phyloP scores from a whole-genome alignment of 2,329 filamentous ascomycete genomes.

The Ophiosphaerella herpotricha region DNA sequence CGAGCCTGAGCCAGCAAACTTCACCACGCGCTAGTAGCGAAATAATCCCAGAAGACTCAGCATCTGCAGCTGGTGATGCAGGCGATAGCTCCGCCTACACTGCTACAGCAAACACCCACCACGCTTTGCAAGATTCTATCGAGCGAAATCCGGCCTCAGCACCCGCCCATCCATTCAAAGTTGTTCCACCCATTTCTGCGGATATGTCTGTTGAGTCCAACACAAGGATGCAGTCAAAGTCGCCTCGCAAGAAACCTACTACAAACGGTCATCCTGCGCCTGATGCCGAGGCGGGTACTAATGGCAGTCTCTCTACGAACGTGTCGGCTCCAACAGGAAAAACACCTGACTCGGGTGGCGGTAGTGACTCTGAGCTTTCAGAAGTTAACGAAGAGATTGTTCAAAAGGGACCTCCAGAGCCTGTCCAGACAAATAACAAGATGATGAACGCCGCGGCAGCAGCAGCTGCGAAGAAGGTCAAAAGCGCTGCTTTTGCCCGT shows the following conservation, averaged over 20 bases:
- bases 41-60: constrained; percentile 29
- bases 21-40: constrained; percentile 33
- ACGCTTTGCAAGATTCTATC: constrained; percentile 19
- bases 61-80: constrained; percentile 23
- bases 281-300: constrained; percentile 23
- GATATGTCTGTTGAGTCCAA: constrained; percentile 29
- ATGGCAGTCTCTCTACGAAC: constrained; percentile 31
- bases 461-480: constrained; percentile 32
- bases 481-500: constrained; percentile 28
- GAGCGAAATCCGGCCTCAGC: constrained; percentile 10
- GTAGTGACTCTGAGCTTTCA: constrained; percentile 43
- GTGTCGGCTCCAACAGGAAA: constrained; percentile 33
- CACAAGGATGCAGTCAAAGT: constrained; percentile 36
- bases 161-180: constrained; percentile 32
- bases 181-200: constrained; percentile 33
- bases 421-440: constrained; percentile 31
- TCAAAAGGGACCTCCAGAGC: constrained; percentile 40
- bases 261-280: constrained; percentile 25
- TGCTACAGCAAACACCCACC: constrained; percentile 26
- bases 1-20: constrained; percentile 20
- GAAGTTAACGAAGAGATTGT: constrained; percentile 47
- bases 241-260: constrained; percentile 34
- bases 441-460: constrained; percentile 15
- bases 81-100: constrained; percentile 13
- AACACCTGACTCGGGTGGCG: constrained; percentile 32